These are phyloP conservation scores for Boletus rubroflammeus DNA, from an alignment of 768 basidiomycete genomes.

Conservation along the genomic window DNA sequence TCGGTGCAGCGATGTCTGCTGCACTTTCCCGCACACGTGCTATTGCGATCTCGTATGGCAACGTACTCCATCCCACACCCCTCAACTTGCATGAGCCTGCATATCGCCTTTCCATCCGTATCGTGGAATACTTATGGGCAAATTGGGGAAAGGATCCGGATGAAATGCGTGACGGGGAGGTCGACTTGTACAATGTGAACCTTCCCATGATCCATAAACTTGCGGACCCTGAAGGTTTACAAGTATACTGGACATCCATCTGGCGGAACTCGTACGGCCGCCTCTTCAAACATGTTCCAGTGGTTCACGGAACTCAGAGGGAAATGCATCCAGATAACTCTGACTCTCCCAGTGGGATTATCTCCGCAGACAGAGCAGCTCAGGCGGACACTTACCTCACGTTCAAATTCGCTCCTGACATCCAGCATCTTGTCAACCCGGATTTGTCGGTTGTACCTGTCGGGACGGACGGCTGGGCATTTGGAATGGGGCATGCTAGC, in stretches of 20 bases:
- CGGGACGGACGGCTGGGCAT: slow-evolving; percentile 82
- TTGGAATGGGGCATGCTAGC: slow-evolving; percentile 64
- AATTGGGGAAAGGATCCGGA: slow-evolving; percentile 77
- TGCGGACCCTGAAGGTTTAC: slow-evolving; percentile 55
- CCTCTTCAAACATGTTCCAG: slow-evolving; percentile 58
- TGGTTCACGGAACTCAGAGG: slow-evolving; percentile 15
- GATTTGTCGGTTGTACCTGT: slow-evolving; percentile 54
- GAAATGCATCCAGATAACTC: slow-evolving; percentile 40
- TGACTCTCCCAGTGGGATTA: slow-evolving; percentile 32
- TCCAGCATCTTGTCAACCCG: slow-evolving; percentile 66
- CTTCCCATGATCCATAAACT: slow-evolving; percentile 75
- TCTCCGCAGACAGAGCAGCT: background rate
- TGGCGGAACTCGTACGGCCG: slow-evolving; percentile 85
- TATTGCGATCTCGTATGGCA: slow-evolving; percentile 88
- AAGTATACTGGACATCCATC: slow-evolving; percentile 75
- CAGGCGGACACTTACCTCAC: slow-evolving; percentile 39
- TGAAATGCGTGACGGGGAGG: slow-evolving; percentile 56
- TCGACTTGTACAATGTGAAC: slow-evolving; percentile 86
- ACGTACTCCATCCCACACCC: slow-evolving; percentile 67
- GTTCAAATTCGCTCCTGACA: slow-evolving; percentile 77
- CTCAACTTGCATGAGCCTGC: slow-evolving; percentile 61
- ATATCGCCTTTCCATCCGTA: slow-evolving; percentile 59
- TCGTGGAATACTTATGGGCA: slow-evolving; percentile 72
- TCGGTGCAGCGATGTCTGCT: slow-evolving; percentile 86
- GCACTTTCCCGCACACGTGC: slow-evolving; percentile 67